Evolutionary conservation across 768 basidiomycete genomes (phyloP), one percentile per base, ranked within the genome.

Genomic region (Tricholoma flavovirens): DNA sequence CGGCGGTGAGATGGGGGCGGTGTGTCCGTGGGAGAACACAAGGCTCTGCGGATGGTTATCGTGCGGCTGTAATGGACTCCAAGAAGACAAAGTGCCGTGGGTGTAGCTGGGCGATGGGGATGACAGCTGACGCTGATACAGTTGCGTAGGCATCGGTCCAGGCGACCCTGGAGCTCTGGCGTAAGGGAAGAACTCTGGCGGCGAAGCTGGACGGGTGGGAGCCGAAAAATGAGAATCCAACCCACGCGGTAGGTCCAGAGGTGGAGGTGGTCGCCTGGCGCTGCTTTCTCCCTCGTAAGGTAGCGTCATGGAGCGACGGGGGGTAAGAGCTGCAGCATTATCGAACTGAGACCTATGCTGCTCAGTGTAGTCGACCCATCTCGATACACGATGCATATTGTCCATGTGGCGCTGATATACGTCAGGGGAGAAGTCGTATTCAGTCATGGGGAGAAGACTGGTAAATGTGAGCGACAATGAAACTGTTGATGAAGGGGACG

Each of bases 361-460:
- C 49, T 65, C 64, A 12, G 64, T 63, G 35, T 55, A 43, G 36
- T 62, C 59, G 1, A 63, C 60, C 62, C 64, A 65, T 51, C 52
- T 61, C 6, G 59, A 60, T 22, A 65, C 57, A n/a, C 64, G 56
- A 12, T 54, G 40, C 62, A 65, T 63, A 52, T 62, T 65, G 4
- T 54, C 59, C 12, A 62, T 51, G 22, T 60, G 59, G 32, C 58
- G 59, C 45, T 63, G 59, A 40, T 60, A 63, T 6, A 62, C 62
- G 36, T 65, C 64, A n/a, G 62, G 64, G 51, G 64, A 63, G 58
- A 61, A 65, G 55, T 63, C 64, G 43, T 65, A 65, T 56, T 65
- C 64, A 19, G 64, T 65, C 64, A 65, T 65, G 46, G 17, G 46
- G 46, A 49, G 46, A 26, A 30, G 29, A 30, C 46, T 19, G 8